Evolutionary conservation across 2,329 filamentous ascomycete genomes (phyloP).

Genomic region (Cladobotryum mycophilum): DNA sequence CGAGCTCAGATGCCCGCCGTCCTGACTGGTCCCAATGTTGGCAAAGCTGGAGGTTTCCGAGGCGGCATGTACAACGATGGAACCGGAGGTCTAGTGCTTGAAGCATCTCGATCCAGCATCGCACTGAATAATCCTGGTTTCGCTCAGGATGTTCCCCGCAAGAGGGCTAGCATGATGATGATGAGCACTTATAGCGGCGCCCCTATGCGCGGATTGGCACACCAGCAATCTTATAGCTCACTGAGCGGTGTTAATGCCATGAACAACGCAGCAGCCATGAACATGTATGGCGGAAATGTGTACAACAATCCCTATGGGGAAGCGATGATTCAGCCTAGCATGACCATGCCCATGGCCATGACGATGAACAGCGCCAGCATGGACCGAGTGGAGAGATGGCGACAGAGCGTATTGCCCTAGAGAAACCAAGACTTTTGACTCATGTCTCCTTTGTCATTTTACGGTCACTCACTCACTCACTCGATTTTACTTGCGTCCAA

Average conservation of each 20-base stretch:
- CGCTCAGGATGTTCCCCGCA: constrained; percentile 17
- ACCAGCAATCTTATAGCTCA: constrained; percentile 20
- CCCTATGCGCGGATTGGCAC: constrained; percentile 17
- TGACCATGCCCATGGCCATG: constrained; percentile 22
- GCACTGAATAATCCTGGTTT: constrained; percentile 21
- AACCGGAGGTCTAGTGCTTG: constrained; percentile 30
- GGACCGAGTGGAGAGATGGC: constrained; percentile 38
- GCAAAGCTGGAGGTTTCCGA: constrained; percentile 40
- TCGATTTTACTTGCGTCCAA: neutral
- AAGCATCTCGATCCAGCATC: constrained; percentile 21
- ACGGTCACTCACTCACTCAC: too few relatives aligned
- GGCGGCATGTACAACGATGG: constrained; percentile 52
- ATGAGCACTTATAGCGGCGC: constrained; percentile 19
- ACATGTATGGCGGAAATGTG: constrained; percentile 17
- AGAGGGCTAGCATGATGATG: constrained; percentile 22
- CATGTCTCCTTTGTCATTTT: neutral
- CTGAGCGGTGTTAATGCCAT: constrained; percentile 17
- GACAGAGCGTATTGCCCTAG: constrained; percentile 34
- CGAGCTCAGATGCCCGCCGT: constrained; percentile 44
- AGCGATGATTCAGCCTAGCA: constrained; percentile 21
- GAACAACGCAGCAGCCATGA: constrained; percentile 17
- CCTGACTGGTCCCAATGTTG: constrained; percentile 25
- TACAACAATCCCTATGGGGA: constrained; percentile 13
- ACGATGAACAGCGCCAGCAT: constrained; percentile 20
- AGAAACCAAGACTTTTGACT: constrained; percentile 3